Evolutionary conservation across 2,329 filamentous ascomycete species (phyloP), one percentile per base, ranked within the genome.

Genomic region (Fusarium dlaminii): DNA sequence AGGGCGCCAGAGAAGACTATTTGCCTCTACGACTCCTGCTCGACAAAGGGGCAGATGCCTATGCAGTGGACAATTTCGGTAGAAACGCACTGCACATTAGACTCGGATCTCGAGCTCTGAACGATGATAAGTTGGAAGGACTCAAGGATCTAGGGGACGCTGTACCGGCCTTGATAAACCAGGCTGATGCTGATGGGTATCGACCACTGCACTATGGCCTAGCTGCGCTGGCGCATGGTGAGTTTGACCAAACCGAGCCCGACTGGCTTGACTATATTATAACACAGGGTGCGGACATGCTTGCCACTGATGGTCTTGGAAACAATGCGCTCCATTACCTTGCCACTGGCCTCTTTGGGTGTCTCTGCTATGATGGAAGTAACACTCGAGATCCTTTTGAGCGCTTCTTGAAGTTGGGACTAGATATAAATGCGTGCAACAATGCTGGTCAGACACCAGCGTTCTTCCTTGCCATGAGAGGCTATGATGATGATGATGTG

Each of bases 381-480:
- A 8, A 56, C 32, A 42, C 18, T 22, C 40, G n/a, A 39, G 24
- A 17, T 18, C 15, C 40, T 8, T 74, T 75, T 29, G 36, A 58
- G 27, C 36, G 49, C 3, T 68, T 74, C 29, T 42, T 59, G 20
- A 27, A 63, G 6, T 17, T 62, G 43, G 71, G 68, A 24, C 45
- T 74, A 6, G 60, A 74, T 30, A 56, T 76, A 2, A 76, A 76
- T 48, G 36, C 58, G 20, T 30, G 73, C 17, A 76, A 76, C 43
- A 57, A 67, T 3, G 56, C 60, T n/a, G 73, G 68, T 0, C 58
- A 72, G 30, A 68, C 70, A 8, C 74, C 73, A 1, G 37, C 29
- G 7, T 71, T 76, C 24, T 62, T 57, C 14, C 30, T 75, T 36
- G 55, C 27, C 12, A 32, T 63, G 30, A 34, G 34, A 20, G 15